These are phyloP conservation scores for Rhizopogon rudus DNA, from an alignment of 768 basidiomycete genomes.

Conservation along the genomic window DNA sequence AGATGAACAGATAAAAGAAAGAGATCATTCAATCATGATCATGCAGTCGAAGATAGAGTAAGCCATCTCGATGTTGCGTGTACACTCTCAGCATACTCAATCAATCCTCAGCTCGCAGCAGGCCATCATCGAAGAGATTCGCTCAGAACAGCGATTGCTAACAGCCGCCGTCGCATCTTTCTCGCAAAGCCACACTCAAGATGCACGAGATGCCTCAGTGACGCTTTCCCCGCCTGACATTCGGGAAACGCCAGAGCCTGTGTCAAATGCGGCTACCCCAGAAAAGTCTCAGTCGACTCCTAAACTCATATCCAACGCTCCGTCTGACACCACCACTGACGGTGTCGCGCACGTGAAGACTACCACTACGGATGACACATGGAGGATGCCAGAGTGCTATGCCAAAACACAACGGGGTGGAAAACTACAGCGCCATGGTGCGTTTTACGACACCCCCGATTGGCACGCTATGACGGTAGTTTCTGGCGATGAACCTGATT, in stretches of 20 bases:
- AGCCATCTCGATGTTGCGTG: not conserved
- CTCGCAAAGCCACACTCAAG: not conserved
- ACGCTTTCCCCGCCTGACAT: not conserved
- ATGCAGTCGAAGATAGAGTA: not conserved
- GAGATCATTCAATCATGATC: not conserved
- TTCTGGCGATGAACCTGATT: not conserved
- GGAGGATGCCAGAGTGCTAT: not conserved
- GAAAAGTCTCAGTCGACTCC: not conserved
- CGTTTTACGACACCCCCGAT: constrained; percentile 1
- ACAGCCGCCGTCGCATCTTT: not conserved
- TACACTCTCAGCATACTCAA: not conserved
- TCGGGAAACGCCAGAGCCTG: not conserved
- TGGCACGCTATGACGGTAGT: not conserved
- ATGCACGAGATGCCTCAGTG: not conserved
- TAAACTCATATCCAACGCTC: not conserved
- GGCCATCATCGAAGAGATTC: not conserved
- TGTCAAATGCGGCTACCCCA: not conserved
- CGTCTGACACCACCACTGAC: not conserved
- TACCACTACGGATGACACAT: not conserved
- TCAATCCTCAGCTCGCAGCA: not conserved
- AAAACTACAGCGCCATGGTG: not conserved
- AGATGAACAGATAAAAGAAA: not conserved
- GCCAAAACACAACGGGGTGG: not conserved
- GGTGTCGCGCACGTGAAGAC: too few species aligned
- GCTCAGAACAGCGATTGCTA: not conserved